Conservation (phyloP, 2,329 filamentous ascomycete genomes). For the Pestalotiopsis sp. region DNA sequence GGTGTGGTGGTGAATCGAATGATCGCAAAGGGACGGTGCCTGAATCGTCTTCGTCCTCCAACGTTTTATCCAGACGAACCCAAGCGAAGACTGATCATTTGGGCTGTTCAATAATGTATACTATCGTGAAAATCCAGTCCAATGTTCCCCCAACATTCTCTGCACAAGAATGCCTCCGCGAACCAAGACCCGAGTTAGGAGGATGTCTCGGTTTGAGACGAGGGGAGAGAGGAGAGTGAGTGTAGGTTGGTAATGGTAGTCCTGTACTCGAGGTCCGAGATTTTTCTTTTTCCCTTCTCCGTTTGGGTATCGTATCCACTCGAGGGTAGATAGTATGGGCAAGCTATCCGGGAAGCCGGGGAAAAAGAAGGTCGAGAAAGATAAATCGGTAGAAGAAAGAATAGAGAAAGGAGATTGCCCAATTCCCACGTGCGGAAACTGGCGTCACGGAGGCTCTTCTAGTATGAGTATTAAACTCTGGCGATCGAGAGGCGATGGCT, state of each 20-base stretch:
- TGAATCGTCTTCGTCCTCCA: neutral
- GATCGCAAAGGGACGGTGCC: neutral
- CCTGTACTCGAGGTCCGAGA: neutral
- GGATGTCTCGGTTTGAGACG: neutral
- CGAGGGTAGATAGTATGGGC: neutral
- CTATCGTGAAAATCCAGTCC: neutral
- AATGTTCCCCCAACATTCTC: neutral
- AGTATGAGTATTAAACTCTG: conserved; percentile 13
- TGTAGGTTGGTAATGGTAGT: neutral
- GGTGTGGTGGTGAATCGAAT: neutral
- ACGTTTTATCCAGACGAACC: neutral
- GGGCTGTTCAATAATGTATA: neutral
- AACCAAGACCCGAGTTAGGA: neutral
- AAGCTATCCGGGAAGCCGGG: neutral
- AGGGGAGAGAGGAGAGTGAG: neutral
- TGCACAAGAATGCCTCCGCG: neutral
- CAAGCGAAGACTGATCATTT: neutral
- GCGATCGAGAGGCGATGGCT: conserved; percentile 13
- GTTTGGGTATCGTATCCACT: neutral
- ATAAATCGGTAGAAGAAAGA: neutral
- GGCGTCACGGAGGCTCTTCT: conserved; percentile 2
- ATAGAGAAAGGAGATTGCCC: conserved; percentile 5
- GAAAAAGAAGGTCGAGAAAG: neutral
- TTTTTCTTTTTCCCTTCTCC: neutral
- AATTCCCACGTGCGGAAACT: conserved; percentile 12